Conservation (phyloP, 768 basidiomycete species). For the Tricholoma furcatifolium region DNA sequence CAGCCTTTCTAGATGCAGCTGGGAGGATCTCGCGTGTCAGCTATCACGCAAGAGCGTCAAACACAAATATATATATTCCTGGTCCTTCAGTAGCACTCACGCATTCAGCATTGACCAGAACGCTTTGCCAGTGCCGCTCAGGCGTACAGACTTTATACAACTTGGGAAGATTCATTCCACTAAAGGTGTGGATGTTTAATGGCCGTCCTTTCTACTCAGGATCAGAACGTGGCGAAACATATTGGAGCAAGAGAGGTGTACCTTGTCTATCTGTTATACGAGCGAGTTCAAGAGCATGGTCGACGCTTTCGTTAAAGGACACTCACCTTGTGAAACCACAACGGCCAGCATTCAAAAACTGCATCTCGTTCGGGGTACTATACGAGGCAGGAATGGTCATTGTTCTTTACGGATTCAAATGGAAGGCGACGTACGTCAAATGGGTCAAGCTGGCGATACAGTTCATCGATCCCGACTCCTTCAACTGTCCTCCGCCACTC, state of each 20-base stretch:
- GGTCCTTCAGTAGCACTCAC: slow-evolving; percentile 20
- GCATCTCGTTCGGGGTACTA: slow-evolving; percentile 71
- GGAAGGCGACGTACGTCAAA: slow-evolving; percentile 54
- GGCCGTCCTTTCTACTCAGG: slow-evolving; percentile 66
- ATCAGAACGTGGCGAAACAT: slow-evolving; percentile 1
- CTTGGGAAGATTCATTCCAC: slow-evolving; percentile 54
- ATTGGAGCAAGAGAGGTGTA: background rate
- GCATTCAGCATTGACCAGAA: slow-evolving; percentile 66
- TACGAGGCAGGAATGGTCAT: too few species aligned
- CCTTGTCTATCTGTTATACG: slow-evolving; percentile 64
- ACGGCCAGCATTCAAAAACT: slow-evolving; percentile 75
- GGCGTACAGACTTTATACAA: slow-evolving; percentile 58
- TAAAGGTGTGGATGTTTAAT: slow-evolving; percentile 65
- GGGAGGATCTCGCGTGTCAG: slow-evolving; percentile 68
- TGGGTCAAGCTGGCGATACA: slow-evolving; percentile 62
- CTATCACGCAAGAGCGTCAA: slow-evolving; percentile 18
- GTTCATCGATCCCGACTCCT: slow-evolving; percentile 62
- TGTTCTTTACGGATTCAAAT: background rate
- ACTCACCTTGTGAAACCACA: slow-evolving; percentile 75
- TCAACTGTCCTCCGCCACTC: slow-evolving; percentile 66
- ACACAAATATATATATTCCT: background rate
- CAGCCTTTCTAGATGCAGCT: slow-evolving; percentile 57
- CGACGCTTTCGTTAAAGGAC: background rate
- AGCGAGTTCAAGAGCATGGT: background rate
- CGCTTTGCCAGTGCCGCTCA: slow-evolving; percentile 59